A percentile compares a stretch with the other conserved stretches of the same genome.
Conservation (phyloP, 2,329 filamentous ascomycete species). For the Colletotrichum agaves region DNA sequence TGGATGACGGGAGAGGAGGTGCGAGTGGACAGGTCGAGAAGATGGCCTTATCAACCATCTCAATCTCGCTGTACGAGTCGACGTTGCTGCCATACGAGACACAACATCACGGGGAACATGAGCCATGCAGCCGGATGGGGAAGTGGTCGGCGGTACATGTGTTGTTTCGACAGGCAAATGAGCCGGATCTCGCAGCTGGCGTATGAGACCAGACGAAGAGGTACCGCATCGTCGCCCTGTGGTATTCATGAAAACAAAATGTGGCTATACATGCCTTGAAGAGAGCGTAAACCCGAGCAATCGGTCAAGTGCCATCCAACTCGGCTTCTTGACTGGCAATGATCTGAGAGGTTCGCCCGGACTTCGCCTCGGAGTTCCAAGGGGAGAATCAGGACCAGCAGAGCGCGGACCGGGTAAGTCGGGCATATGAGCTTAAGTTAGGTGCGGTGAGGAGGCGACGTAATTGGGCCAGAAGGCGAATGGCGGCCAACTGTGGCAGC, state of each 20-base stretch:
- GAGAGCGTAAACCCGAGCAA: background rate
- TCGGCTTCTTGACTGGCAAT: background rate
- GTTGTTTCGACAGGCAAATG: background rate
- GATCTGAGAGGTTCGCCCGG: constrained; percentile 1
- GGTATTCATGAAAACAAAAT: background rate
- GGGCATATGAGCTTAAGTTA: constrained; percentile 17
- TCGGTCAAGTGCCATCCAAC: background rate
- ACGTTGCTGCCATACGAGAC: constrained; percentile 1
- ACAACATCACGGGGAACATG: background rate
- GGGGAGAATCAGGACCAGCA: background rate
- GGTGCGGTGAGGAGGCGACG: background rate
- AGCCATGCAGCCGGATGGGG: background rate
- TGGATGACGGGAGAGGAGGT: constrained; percentile 4
- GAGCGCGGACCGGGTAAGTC: background rate
- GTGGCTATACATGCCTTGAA: background rate
- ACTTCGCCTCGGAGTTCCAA: constrained; percentile 29
- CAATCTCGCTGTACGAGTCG: background rate
- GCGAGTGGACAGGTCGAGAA: background rate
- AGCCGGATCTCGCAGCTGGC: background rate
- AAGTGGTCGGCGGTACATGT: background rate
- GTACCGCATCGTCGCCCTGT: background rate
- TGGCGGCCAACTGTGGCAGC: background rate
- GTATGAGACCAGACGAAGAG: constrained; percentile 16
- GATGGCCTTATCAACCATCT: no score
- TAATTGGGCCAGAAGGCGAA: background rate